Evolutionary conservation across 2,329 filamentous ascomycete genomes (phyloP), one percentile per base, ranked within the genome.

Genomic region (Fusarium dlaminii): DNA sequence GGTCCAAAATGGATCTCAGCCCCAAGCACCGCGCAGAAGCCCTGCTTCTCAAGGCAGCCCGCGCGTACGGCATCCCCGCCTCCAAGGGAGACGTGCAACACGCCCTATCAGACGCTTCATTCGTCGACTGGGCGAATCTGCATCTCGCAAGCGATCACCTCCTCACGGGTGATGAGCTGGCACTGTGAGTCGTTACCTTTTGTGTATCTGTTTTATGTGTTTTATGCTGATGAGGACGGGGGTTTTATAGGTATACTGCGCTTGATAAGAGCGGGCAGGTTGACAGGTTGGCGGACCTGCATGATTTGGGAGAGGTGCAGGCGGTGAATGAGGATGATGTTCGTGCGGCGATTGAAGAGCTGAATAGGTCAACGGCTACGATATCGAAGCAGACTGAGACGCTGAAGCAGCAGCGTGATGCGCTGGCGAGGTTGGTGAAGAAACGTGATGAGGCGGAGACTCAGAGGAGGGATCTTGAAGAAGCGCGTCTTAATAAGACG

Each of bases 351-450:
- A 90, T 93, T 56, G 86, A 88, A 7, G 88, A 92, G 60, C 84
- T 94, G n/a, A 86, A 89, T 67, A 84, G 84, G 42, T 93, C 92
- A 4, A 93, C 92, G 2, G 86, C 86, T 24, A 87, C 87, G 24
- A 92, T 94, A 34, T 86, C 88, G 70, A 88, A 88, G 80, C 92
- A 94, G 77, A 90, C 87, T 34, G 88, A 90, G 77, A 84, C 87
- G 1, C 79, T 94, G 24, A 86, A 87, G 63, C 84, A 87, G 57
- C 92, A 94, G 79, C 89, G 90, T 68, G 87, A 89, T 74, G 90
- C 90, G 15, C 80, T 93, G 59, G 85, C 86, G 39, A 73, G 84
- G 83, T 43, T 87, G 83, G 82, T 87, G 9, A 86, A 86, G 57
- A 87, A 79, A 52, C 75, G 80, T 17, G 74, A 73, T 13, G 81